These are phyloP conservation scores for Daldinia decipiens DNA, from an alignment of 495 filamentous ascomycete species.

Conservation along the genomic window DNA sequence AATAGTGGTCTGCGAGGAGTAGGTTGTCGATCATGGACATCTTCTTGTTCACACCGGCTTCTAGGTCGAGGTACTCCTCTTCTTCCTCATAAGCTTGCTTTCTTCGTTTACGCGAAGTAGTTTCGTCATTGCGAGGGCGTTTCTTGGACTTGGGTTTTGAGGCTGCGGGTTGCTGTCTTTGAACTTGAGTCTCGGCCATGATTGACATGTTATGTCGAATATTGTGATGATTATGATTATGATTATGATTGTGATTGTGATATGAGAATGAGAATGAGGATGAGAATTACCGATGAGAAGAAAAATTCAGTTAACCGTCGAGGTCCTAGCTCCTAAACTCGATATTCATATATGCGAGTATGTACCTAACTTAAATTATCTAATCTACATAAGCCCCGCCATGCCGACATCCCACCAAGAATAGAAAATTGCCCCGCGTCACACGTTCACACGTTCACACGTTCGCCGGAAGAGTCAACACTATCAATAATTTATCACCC, in stretches of 20 bases:
- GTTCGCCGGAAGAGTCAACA: conserved; percentile 42
- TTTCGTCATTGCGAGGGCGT: conserved; percentile 51
- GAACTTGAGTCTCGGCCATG: conserved; percentile 27
- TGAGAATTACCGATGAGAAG: conserved; percentile 8
- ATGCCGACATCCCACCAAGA: conserved; percentile 21
- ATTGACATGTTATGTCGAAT: conserved; percentile 5
- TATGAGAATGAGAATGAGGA: too few relatives aligned
- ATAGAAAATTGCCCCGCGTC: conserved; percentile 45
- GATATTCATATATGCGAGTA: conserved; percentile 29
- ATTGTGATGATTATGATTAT: not conserved
- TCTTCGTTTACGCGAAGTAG: conserved; percentile 60
- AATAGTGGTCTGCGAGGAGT: conserved; percentile 86
- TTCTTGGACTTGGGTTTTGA: conserved; percentile 52
- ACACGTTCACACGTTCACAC: conserved; percentile 38
- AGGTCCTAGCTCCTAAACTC: not conserved
- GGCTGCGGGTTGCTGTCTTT: conserved; percentile 9
- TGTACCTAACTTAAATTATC: too few relatives aligned
- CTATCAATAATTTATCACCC: conserved; percentile 5
- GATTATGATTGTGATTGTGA: too few relatives aligned
- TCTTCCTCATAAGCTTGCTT: conserved; percentile 65
- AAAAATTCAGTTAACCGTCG: conserved; percentile 42
- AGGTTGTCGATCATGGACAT: conserved; percentile 83
- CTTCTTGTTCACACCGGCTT: conserved; percentile 79
- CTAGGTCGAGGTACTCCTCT: conserved; percentile 67
- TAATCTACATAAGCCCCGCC: conserved; percentile 27